Evolutionary conservation across 306 rosid species (phyloP), one percentile per base, ranked within the genome.

Genomic region (Vicia faba): DNA sequence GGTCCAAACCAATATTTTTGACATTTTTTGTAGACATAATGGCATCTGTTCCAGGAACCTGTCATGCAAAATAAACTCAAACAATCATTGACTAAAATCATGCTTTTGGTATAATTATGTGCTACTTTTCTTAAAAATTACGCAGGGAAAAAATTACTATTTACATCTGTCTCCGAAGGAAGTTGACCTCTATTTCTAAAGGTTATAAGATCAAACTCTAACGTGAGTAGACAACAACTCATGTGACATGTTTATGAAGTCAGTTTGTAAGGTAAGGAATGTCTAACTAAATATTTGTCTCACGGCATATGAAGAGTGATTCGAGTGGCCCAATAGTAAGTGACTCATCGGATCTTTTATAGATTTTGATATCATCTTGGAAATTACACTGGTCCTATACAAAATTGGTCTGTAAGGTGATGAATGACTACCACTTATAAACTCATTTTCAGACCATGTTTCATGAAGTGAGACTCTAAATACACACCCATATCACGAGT

Each of bases 1-100:
- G 86, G 82, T 87, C 92, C 88, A 88, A 76, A 29, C 95, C 92
- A 36, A 86, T 62, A 61, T 84, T 88, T 88, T 82, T 84, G 48
- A 90, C 83, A 65, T 57, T 81, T 83, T 78, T 88, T 61, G 29
- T 31, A 49, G 75, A 58, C 46, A 41, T 53, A 18, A 39, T 13
- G 20, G 68, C 56, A 60, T 70, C 75, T 15, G 46, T 67, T 76
- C 78, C 85, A 12, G 5, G 64, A 63, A 70, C 80, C 99, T 88
- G 81, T 25, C 69, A 64, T 44, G 58, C 65, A 50, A 71, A 26
- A 78, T 25, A 72, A 71, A 19, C 56, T 50, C 49, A 26, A 12
- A 41, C 31, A 55, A 61, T 72, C 54, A 63, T 7, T 20, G 8
- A 53, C 29, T 61, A n/a, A 43, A 66, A 38, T 45, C 12, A 62